Percentiles rank a stretch among this genome's conserved stretches.
These are phyloP conservation scores for Alternaria alternata DNA, from an alignment of 2,329 filamentous ascomycete genomes.

Conservation along the genomic window DNA sequence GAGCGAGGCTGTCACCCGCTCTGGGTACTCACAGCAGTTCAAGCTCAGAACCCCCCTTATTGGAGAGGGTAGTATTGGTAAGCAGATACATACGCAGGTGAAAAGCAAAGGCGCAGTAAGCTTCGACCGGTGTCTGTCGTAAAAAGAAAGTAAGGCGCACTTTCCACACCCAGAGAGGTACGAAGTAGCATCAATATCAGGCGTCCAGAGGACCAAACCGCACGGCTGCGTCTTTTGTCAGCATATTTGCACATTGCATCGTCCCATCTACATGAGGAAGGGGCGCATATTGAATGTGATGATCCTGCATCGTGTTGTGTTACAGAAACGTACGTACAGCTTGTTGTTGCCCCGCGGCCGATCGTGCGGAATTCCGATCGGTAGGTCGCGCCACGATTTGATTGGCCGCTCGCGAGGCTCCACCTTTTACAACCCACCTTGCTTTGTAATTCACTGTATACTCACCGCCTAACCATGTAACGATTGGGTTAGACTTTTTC, in stretches of 20 bases:
- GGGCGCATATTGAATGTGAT: background rate
- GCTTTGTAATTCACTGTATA: slow-evolving; percentile 3
- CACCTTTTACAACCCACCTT: background rate
- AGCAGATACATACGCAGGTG: too few species aligned
- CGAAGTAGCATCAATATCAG: background rate
- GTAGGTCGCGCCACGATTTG: background rate
- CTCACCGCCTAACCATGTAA: background rate
- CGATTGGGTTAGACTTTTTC: background rate
- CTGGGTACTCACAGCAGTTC: too few species aligned
- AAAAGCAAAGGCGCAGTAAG: too few species aligned
- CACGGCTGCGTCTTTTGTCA: background rate
- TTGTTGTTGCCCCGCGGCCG: background rate
- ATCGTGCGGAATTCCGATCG: background rate
- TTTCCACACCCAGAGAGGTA: background rate
- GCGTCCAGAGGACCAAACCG: slow-evolving; percentile 4
- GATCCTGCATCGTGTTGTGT: background rate
- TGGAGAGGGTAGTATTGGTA: too few species aligned
- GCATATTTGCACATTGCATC: background rate
- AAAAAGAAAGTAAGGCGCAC: background rate
- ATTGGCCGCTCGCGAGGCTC: background rate
- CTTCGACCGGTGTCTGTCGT: too few species aligned
- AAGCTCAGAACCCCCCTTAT: too few species aligned
- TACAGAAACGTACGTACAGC: background rate
- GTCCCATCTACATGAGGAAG: background rate
- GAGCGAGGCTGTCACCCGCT: too few species aligned